Base-by-base conservation (phyloP, 1,284 basidiomycete genomes). In the Phellopilus nigrolimitatus region DNA sequence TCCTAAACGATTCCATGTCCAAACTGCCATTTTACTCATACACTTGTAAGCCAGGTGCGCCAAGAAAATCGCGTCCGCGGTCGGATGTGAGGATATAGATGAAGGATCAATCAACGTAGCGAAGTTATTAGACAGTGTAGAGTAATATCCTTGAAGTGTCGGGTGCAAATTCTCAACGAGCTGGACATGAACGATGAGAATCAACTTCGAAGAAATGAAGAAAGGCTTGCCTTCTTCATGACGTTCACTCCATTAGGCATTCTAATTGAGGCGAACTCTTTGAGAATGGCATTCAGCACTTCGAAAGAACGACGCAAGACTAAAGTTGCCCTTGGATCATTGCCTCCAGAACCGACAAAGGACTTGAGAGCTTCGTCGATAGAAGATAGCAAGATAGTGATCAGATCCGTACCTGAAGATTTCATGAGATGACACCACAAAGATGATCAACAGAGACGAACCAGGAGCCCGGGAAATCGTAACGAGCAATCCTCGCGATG, bases 41-140 rank as follows among this genome's bases (percentile, higher is more conserved):
- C 76, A 81, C 62, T 90, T 90, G 68, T 81, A 88, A 4, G 80
- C 65, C 8, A 88, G 65, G 61, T 90, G 87, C 3, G 78, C 76
- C 13, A 87, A 66, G 3, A 76, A 61, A 42, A 90, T 68, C 55
- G 81, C 79, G 54, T 80, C 74, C 1, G 62, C 69, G 46, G 59
- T 76, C 49, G 58, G 66, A 57, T 59, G 72, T 58, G 56, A 68
- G 62, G 53, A 65, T 55, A 69, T 71, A 49, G 57, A 69, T 9
- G 59, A 38, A 3, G 68, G 61, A 33, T 57, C 59, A 3, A 74
- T 56, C 7, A 66, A 63, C 4, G 71, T 67, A 8, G 70, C 62
- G 37, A 78, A 70, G 10, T 63, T 69, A 1, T 70, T 58, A 1
- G 78, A 71, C 43, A 85, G 68, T 30, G 69, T 72, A 22, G 76